These are phyloP conservation scores for Cynanchum wilfordii DNA, from an alignment of 257 asterid genomes.

Conservation along the genomic window DNA sequence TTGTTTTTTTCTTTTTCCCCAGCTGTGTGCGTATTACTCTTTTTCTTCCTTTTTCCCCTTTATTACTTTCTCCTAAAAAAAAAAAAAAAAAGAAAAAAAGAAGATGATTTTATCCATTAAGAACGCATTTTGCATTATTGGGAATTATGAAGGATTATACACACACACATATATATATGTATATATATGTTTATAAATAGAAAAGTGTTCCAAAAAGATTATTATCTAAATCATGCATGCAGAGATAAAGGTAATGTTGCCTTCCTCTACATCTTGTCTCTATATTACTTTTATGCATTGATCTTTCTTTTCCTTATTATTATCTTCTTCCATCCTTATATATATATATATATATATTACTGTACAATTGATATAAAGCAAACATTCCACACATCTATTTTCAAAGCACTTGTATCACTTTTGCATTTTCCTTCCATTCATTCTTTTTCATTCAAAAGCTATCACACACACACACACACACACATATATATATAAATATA, in stretches of 20 bases:
- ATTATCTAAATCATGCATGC: too few species aligned
- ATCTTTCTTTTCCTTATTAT: not conserved
- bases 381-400: too few species aligned
- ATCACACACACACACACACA: too few species aligned
- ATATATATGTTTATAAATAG: too few species aligned
- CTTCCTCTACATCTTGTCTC: not conserved
- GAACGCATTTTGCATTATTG: not conserved
- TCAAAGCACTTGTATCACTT: too few species aligned
- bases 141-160: not conserved
- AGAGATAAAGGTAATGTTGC: not conserved
- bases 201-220: not conserved
- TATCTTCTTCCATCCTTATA: not conserved
- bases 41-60: constrained; percentile 6
- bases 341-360: not conserved
- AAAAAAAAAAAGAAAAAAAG: not conserved
- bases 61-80: not conserved
- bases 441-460: too few species aligned
- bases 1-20: not conserved
- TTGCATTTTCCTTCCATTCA: too few species aligned
- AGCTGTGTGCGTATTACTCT: not conserved
- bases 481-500: too few species aligned
- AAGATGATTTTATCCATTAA: not conserved
- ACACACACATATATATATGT: too few species aligned
- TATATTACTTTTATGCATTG: not conserved
- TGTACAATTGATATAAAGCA: not conserved